Base-by-base conservation (phyloP, 2,329 filamentous ascomycete genomes). In the Apiospora pterosperma region DNA sequence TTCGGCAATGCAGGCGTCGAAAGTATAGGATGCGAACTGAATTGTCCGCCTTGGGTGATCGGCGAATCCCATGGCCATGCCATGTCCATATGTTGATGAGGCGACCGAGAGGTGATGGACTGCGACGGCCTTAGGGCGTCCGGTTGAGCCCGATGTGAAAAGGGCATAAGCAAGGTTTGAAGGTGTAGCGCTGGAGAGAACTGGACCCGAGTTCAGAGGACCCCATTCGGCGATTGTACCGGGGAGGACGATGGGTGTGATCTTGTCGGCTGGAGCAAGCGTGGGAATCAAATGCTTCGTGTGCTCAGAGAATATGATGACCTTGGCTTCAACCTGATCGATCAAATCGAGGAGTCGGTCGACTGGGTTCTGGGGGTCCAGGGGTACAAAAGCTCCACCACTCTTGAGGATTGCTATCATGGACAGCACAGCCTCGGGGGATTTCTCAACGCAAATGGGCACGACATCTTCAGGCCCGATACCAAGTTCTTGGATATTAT, bases 51-150 rank as follows among this genome's bases (percentile, higher is more conserved):
- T 38, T 16, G 34, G 34, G 5, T 60, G 34, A 11, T 60, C 58
- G 11, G 36, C n/a, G 11, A 85, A 59, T 85, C 58, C 58, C 34
- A 60, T 38, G n/a, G 34, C 34, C 2, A 39, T 28, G 12, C 58
- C 58, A 28, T 60, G 58, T 19, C 34, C 34, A 16, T 38, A 36
- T 16, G 36, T 60, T 21, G 34, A 34, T 11, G 61, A 52, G 12
- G 28, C 39, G 34, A 39, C 34, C 34, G 34, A 44, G 25, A 42
- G 39, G 7, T 55, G 42, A 39, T 60, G 58, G 8, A 60, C 36
- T 23, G 41, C 44, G 28, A 63, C 41, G 7, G 36, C 62, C 36
- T 63, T 59, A 2, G 62, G 62, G 16, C 23, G 25, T 31, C 62
- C 62, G 19, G 44, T 63, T 0, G 44, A 59, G 11, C 62, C 62